These are phyloP conservation scores for Xylaria palmicola DNA, from an alignment of 495 filamentous ascomycete genomes.

Conservation along the genomic window DNA sequence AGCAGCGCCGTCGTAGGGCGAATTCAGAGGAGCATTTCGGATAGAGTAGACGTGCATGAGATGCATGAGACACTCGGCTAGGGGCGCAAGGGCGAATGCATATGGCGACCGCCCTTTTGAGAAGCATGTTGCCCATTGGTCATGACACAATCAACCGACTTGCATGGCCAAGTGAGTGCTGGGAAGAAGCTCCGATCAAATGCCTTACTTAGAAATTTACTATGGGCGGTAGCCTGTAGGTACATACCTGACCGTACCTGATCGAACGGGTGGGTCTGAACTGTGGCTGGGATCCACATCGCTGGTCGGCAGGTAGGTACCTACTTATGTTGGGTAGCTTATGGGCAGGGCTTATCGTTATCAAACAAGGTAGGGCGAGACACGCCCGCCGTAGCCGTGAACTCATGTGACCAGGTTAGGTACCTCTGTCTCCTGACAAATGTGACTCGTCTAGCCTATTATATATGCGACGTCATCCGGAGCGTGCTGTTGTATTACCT, in stretches of 20 bases:
- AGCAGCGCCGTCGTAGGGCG: slow-evolving; percentile 28
- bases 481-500: too few species aligned
- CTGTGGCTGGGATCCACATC: too few species aligned
- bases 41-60: slow-evolving; percentile 18
- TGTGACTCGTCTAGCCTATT: neutral
- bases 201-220: neutral
- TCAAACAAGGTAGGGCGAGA: neutral
- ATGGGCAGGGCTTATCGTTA: neutral
- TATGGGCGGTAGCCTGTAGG: too few species aligned
- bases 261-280: too few species aligned
- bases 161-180: neutral
- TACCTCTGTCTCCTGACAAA: neutral
- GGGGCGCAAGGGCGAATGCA: slow-evolving; percentile 14
- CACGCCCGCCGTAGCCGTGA: slow-evolving; percentile 11
- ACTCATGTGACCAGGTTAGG: slow-evolving; percentile 9
- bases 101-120: slow-evolving; percentile 17
- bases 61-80: slow-evolving; percentile 11
- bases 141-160: slow-evolving; percentile 7
- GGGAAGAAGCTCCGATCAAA: neutral
- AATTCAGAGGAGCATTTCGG: slow-evolving; percentile 4
- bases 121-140: slow-evolving; percentile 26
- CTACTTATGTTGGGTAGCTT: neutral
- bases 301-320: neutral
- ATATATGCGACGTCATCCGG: slow-evolving; percentile 6
- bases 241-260: too few species aligned